These are phyloP conservation scores for Tephrocybe sp. DNA, from an alignment of 768 basidiomycete genomes.

Conservation along the genomic window DNA sequence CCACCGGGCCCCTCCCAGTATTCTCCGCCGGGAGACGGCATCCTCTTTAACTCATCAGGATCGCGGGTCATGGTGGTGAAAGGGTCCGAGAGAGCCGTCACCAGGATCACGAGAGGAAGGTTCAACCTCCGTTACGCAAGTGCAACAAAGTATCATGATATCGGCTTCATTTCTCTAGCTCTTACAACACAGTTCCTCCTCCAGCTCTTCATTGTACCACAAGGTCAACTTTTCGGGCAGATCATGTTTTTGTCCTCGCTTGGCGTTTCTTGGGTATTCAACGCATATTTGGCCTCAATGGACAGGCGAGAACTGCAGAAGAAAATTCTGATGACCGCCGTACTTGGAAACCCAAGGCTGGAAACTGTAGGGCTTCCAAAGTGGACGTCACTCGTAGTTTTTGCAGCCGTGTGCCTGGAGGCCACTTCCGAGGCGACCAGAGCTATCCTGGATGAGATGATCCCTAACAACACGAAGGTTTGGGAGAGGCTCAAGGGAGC, in stretches of 20 bases:
- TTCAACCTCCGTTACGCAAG: constrained; percentile 21
- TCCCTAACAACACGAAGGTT: no score
- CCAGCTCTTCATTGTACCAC: constrained; percentile 33
- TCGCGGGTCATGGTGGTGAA: constrained; percentile 20
- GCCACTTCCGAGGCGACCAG: no score
- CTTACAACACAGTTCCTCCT: constrained; percentile 30
- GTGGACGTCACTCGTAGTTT: constrained; percentile 3
- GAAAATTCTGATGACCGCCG: neutral
- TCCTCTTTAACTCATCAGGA: constrained; percentile 6
- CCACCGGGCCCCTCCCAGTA: no score
- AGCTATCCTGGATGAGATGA: no score
- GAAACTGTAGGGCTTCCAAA: neutral
- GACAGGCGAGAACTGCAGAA: constrained; percentile 1
- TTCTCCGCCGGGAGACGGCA: constrained; percentile 23
- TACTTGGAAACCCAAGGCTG: neutral
- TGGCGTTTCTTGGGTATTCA: constrained; percentile 28
- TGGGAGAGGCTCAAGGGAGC: no score
- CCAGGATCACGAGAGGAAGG: constrained; percentile 23
- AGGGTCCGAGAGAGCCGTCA: constrained; percentile 24
- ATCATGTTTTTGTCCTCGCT: constrained; percentile 29
- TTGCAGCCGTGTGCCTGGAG: neutral
- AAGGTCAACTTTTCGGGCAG: constrained; percentile 30
- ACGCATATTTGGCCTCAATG: constrained; percentile 22
- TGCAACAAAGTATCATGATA: constrained; percentile 5
- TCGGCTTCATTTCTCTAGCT: constrained; percentile 24